These are phyloP conservation scores for Straminergon stramineum DNA, from an alignment of 225 moss, liverwort and hornwort genomes.

Conservation along the genomic window DNA sequence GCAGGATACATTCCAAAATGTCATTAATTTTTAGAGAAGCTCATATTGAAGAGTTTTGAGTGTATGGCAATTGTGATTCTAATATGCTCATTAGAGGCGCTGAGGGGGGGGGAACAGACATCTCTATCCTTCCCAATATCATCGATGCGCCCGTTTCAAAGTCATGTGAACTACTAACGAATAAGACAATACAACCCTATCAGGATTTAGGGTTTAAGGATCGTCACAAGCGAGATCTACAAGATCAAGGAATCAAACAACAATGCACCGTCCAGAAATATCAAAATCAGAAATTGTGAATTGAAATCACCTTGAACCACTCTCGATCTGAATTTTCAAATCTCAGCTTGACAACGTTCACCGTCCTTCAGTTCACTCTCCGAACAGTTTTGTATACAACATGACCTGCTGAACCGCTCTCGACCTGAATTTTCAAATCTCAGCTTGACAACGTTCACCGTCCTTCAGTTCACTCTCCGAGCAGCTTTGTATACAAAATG, in stretches of 20 bases:
- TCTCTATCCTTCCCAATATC: neutral
- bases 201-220: neutral
- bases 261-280: neutral
- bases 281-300: neutral
- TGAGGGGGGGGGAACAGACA: neutral
- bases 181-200: neutral
- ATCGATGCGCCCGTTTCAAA: too few species aligned
- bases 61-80: neutral
- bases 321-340: neutral
- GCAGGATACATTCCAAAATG: neutral
- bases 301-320: neutral
- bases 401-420: neutral
- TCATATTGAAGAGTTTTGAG: neutral
- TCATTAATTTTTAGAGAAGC: neutral
- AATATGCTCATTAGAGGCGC: neutral
- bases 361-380: neutral
- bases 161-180: neutral
- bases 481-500: neutral
- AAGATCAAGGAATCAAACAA: neutral
- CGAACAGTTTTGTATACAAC: neutral
- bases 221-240: neutral
- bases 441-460: neutral
- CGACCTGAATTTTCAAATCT: neutral
- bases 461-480: neutral
- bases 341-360: neutral